Conservation (phyloP, 2,329 filamentous ascomycete genomes). For the Fusarium globosum region DNA sequence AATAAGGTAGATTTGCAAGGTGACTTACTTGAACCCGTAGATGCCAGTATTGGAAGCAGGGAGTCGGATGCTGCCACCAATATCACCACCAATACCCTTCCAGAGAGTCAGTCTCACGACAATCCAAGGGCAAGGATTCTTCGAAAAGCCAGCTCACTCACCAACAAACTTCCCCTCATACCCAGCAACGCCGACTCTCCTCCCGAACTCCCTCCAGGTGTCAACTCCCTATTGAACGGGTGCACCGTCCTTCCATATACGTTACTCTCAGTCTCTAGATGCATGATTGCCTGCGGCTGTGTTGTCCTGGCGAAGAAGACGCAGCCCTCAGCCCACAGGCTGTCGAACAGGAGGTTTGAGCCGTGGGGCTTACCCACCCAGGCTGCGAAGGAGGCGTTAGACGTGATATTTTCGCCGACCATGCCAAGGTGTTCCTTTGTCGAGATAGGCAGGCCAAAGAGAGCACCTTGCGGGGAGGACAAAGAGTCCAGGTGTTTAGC, state of each 20-base stretch:
- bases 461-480: slow-evolving; percentile 46
- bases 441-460: slow-evolving; percentile 51
- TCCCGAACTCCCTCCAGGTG: slow-evolving; percentile 72
- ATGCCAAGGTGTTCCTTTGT: slow-evolving; percentile 52
- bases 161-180: slow-evolving; percentile 54
- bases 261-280: slow-evolving; percentile 71
- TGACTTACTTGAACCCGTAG: slow-evolving; percentile 49
- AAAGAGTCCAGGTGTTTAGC: slow-evolving; percentile 49
- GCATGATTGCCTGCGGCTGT: slow-evolving; percentile 68
- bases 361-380: slow-evolving; percentile 49
- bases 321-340: slow-evolving; percentile 46
- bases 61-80: slow-evolving; percentile 54
- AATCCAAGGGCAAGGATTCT: neutral
- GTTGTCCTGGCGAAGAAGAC: slow-evolving; percentile 72
- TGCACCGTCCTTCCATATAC: slow-evolving; percentile 72
- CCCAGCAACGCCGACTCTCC: slow-evolving; percentile 60
- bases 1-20: rapidly evolving
- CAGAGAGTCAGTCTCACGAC: neutral
- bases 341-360: slow-evolving; percentile 47
- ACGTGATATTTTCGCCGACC: slow-evolving; percentile 46
- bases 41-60: slow-evolving; percentile 52
- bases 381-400: slow-evolving; percentile 43
- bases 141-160: slow-evolving; percentile 8
- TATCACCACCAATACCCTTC: slow-evolving; percentile 54
- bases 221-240: slow-evolving; percentile 68